Evolutionary conservation across 495 filamentous ascomycete species (phyloP).

Genomic region (Neurospora tetrasperma): DNA sequence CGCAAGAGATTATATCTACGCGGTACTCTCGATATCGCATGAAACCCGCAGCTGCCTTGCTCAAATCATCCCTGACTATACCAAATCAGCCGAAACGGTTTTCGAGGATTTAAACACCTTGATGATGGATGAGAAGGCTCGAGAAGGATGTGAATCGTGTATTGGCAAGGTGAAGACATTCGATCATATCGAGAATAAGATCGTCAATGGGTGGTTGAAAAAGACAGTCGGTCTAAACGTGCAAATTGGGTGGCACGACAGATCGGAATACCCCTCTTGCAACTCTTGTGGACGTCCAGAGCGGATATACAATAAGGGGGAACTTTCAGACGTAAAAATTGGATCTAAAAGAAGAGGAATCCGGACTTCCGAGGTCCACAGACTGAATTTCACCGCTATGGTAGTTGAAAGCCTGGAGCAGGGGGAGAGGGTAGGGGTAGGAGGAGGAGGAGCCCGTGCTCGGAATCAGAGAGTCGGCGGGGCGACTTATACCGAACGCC

Average conservation of each 20-base stretch:
- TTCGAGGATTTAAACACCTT: background rate
- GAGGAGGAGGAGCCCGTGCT: background rate
- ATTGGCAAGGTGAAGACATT: background rate
- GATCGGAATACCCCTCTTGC: too few species aligned
- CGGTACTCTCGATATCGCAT: background rate
- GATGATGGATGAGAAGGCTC: background rate
- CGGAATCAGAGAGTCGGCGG: background rate
- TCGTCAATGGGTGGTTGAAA: background rate
- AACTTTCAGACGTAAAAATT: too few species aligned
- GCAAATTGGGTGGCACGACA: background rate
- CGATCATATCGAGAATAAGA: too few species aligned
- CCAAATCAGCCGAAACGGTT: background rate
- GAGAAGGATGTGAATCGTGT: background rate
- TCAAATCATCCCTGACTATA: background rate
- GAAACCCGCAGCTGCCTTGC: background rate
- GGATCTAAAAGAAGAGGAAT: too few species aligned
- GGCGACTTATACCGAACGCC: too few species aligned
- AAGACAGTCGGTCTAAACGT: background rate
- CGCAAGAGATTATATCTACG: background rate
- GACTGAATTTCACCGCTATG: too few species aligned
- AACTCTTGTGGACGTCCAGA: too few species aligned
- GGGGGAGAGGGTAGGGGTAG: too few species aligned
- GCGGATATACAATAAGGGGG: too few species aligned
- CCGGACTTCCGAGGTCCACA: too few species aligned
- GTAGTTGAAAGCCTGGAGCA: too few species aligned